Base-by-base conservation (phyloP, 164 flowering plant species). In the Stephania cephalantha region DNA sequence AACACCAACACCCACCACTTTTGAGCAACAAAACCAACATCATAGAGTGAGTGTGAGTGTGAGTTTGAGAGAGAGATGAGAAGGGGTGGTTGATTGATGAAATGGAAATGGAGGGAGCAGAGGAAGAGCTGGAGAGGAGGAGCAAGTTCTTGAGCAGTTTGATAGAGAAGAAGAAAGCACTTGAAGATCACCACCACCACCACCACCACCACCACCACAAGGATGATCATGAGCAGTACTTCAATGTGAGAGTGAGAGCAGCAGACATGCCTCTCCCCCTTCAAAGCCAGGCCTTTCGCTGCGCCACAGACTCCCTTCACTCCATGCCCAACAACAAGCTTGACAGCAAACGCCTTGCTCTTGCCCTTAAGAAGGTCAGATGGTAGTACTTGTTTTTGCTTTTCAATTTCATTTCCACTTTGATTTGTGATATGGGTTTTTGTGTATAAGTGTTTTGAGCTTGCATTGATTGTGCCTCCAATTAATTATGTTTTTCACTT, bases 271-370 rank as follows among this genome's bases (percentile, higher is more conserved):
- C 97, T 25, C 5, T 80, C 13, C 74, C 87, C 20, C 80, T 89
- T 78, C 97, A 95, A 78, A 85, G 84, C 76, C 83, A 74, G 22
- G 99, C 97, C 12, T 93, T 95, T 72, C 74, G 75, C 6, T 89
- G 87, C 65, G 92, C 99, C 0, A 84, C 89, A 20, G 88, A 86
- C 30, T 83, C 69, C 30, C 88, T 91, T 79, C 89, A 91, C 71
- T 84, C 97, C 81, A 87, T 85, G 93, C 76, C 90, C 77, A 82
- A 74, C 77, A 82, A 74, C 50, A 93, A 93, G 80, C 86, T 91
- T 48, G 97, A 95, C 83, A 93, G 90, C 78, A 95, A 93, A 83
- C 85, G 90, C 79, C 81, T 95, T 20, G 99, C 99, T 74, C 97
- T 95, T 70, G 89, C 93, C 22, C 94, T 93, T 35, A 93, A 95